Base-by-base conservation (phyloP, 2,329 filamentous ascomycete genomes). In the Didymella keratinophila region DNA sequence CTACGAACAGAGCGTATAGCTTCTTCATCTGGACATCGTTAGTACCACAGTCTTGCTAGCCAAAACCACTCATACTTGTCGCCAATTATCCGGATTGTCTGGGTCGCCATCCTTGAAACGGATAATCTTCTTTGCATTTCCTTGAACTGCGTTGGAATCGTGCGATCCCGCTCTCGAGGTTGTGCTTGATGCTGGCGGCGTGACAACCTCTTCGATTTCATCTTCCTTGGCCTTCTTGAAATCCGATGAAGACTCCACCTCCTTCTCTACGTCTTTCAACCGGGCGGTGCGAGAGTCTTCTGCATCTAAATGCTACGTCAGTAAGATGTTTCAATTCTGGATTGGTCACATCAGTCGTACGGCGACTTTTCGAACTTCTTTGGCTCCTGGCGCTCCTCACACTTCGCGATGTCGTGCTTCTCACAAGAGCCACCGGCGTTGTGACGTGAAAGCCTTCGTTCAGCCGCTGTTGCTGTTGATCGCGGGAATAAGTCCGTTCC, bases 1-100 rank as follows among this genome's bases (percentile, higher is more conserved):
- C 82, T 0, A 84, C 80, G 25, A 85, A 68, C 2, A 88, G 69
- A 6, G 90, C 80, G 36, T 79, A 76, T 1, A 76, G 63, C 69
- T 90, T 90, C 66, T 81, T 85, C 65, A 65, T 82, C 87, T 61
- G n/a, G n/a, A 48, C n/a, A 49, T 21, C 23, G 14, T 57, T 11
- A 51, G 63, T 32, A 48, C 39, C 6, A 12, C 18, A 20, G 12
- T 3, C 4, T 36, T 4, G 3, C 3, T 8, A 20, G 7, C 12
- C 12, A 9, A 23, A 12, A n/a, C 16, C 6, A 6, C 21, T 39
- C 23, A 20, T 68, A 75, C 72, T 39, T 56, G 61, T n/a, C 67
- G 66, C 78, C 78, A 81, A 50, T 80, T 80, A 54, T 80, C 77
- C 1, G 79, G 79, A 50, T 79, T 75, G 0, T 72, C 71, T 14